Percentiles rank a stretch among this genome's conserved stretches.
These are phyloP conservation scores for Cryphonectria naterciae DNA, from an alignment of 2,329 filamentous ascomycete genomes.

Conservation along the genomic window DNA sequence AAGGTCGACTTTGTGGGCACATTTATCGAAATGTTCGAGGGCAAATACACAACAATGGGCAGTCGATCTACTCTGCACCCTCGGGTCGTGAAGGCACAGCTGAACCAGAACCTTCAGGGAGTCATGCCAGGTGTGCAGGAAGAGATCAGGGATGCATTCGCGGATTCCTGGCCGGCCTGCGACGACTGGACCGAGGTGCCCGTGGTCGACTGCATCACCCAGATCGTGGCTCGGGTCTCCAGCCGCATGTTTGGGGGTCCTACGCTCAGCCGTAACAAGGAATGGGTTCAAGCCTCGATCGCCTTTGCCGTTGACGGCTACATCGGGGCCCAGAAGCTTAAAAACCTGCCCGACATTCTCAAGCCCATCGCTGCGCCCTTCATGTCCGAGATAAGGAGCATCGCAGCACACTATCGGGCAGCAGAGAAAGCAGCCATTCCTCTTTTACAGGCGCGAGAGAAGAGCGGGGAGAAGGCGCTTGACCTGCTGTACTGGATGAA, in stretches of 20 bases:
- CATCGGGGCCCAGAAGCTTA: slow-evolving; percentile 33
- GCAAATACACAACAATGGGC: slow-evolving; percentile 39
- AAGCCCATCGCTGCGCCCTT: slow-evolving; percentile 32
- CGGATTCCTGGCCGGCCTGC: slow-evolving; percentile 30
- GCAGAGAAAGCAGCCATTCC: slow-evolving; percentile 35
- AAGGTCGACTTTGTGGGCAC: slow-evolving; percentile 37
- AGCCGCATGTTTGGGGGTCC: slow-evolving; percentile 38
- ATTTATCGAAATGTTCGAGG: slow-evolving; percentile 39
- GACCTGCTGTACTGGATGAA: slow-evolving; percentile 34
- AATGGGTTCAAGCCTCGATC: slow-evolving; percentile 38
- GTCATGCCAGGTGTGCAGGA: slow-evolving; percentile 30
- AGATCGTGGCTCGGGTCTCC: slow-evolving; percentile 37
- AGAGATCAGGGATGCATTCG: slow-evolving; percentile 34
- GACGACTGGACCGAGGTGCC: slow-evolving; percentile 24
- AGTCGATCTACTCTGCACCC: slow-evolving; percentile 37
- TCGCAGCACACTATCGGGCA: slow-evolving; percentile 33
- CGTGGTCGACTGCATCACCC: slow-evolving; percentile 26
- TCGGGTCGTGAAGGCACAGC: slow-evolving; percentile 33
- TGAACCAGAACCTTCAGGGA: slow-evolving; percentile 32
- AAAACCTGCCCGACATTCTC: slow-evolving; percentile 33
- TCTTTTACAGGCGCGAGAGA: slow-evolving; percentile 31
- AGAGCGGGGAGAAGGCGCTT: slow-evolving; percentile 31
- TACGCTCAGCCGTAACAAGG: slow-evolving; percentile 34
- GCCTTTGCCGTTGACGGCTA: slow-evolving; percentile 38
- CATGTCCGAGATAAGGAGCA: slow-evolving; percentile 32